These are phyloP conservation scores for Pelargonium cotyledonis DNA, from an alignment of 441 rosid species.

Conservation along the genomic window DNA sequence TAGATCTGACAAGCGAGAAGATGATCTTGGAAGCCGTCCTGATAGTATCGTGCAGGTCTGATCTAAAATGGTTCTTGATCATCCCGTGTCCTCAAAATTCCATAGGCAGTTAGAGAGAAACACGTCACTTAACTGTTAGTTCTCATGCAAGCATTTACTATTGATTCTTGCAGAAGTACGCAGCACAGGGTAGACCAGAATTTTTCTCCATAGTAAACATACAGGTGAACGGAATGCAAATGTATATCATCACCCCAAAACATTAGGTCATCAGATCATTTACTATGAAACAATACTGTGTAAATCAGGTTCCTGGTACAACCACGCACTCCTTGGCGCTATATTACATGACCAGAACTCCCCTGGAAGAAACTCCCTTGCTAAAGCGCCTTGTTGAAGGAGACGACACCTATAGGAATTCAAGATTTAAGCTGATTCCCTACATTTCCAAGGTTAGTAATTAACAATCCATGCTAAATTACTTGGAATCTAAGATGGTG, in stretches of 20 bases:
- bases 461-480: too few species aligned
- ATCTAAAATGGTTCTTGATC: neutral
- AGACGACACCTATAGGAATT: slow-evolving; percentile 76
- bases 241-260: neutral
- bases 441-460: slow-evolving; percentile 66
- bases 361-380: slow-evolving; percentile 64
- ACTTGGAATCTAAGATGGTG: too few species aligned
- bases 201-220: slow-evolving; percentile 79
- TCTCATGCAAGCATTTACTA: neutral
- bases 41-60: slow-evolving; percentile 68
- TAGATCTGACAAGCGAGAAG: slow-evolving; percentile 61
- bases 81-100: too few species aligned
- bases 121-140: neutral
- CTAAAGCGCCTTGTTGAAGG: slow-evolving; percentile 71
- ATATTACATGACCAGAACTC: slow-evolving; percentile 67
- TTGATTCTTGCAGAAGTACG: slow-evolving; percentile 35
- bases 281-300: neutral
- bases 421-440: slow-evolving; percentile 91
- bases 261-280: neutral
- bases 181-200: slow-evolving; percentile 51
- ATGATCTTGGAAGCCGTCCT: slow-evolving; percentile 61
- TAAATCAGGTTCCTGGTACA: slow-evolving; percentile 64
- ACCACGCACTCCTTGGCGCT: slow-evolving; percentile 53
- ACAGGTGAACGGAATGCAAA: slow-evolving; percentile 39
- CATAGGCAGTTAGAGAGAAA: neutral